Percentiles rank a stretch among this genome's conserved stretches.
phyloP scores from a whole-genome alignment of 176 grass and related monocot genomes.

The Saccharum officinarum region DNA sequence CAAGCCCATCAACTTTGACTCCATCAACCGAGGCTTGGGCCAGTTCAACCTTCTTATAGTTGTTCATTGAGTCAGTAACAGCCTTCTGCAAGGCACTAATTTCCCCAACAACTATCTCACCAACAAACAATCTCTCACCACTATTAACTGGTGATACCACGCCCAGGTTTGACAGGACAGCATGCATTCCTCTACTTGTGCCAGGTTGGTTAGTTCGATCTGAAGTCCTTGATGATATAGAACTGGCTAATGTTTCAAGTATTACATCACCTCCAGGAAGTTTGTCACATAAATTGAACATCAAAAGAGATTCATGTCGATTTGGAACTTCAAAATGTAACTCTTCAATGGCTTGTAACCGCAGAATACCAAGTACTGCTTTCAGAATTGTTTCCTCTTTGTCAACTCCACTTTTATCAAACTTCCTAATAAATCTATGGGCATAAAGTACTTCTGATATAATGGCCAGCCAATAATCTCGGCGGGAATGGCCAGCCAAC shows the following conservation, averaged over 20 bases:
- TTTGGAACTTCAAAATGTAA: slow-evolving; percentile 49
- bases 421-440: slow-evolving; percentile 80
- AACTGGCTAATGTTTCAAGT: slow-evolving; percentile 75
- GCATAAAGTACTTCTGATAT: slow-evolving; percentile 78
- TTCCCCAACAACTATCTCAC: slow-evolving; percentile 88
- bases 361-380: slow-evolving; percentile 66
- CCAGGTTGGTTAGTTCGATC: slow-evolving; percentile 49
- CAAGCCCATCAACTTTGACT: slow-evolving; percentile 97
- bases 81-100: slow-evolving; percentile 82
- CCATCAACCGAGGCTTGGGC: slow-evolving; percentile 86
- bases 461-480: slow-evolving; percentile 95
- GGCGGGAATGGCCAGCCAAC: slow-evolving; percentile 84
- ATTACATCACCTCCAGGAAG: slow-evolving; percentile 95
- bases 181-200: slow-evolving; percentile 56
- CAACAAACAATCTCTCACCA: slow-evolving; percentile 70
- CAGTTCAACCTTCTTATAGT: slow-evolving; percentile 86
- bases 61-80: slow-evolving; percentile 73
- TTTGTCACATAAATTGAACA: slow-evolving; percentile 95
- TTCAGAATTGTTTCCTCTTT: slow-evolving; percentile 88
- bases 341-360: slow-evolving; percentile 82
- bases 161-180: slow-evolving; percentile 82
- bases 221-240: slow-evolving; percentile 53
- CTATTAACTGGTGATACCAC: slow-evolving; percentile 58
- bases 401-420: slow-evolving; percentile 58
- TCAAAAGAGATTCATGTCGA: slow-evolving; percentile 67